Base-by-base conservation (phyloP, 1,139 yeast species). In the Candida dubliniensis region DNA sequence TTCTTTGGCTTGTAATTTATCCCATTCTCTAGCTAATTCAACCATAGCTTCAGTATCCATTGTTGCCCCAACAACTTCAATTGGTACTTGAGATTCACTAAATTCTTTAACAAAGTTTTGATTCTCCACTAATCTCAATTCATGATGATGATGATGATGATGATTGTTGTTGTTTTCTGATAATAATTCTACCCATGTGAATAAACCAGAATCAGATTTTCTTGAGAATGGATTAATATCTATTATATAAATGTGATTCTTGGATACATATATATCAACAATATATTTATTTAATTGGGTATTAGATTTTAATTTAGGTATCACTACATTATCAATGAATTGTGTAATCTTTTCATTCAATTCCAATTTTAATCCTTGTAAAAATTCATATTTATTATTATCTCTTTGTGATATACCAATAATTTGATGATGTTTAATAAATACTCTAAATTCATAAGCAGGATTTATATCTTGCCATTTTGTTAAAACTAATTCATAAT, bases 1-100 rank as follows among this genome's bases (percentile, higher is more conserved):
- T 23, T 38, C 42, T 23, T 27, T 42, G 14, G 40, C 12, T 34
- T 48, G 52, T 23, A 49, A 43, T 4, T 54, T 53, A 30, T 55
- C 52, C 88, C 90, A 84, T 50, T 81, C 76, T 44, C 74, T 69
- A 1, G 86, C 82, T 48, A 86, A 66, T 46, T 84, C 89, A 15
- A 77, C 79, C 78, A 86, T 80, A 1, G 81, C 72, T 23, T 71
- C 70, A 0, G 88, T 74, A 56, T 87, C 82, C 50, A 80, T 60
- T 26, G 88, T 74, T 1, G 97, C 96, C 60, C 89, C 95, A 4
- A 93, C 84, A 27, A 95, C 81, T 55, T 93, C 99, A 43, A 79
- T 72, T 0, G 99, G 99, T 2, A 93, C 96, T 57, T 87, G 91
- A 59, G 85, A 89, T 57, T 91, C 96, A 2, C 95, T 81, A 59